Evolutionary conservation across 352 stramenopile genomes (phyloP), one percentile per base, ranked within the genome.

Genomic region (Phytophthora pistaciae): DNA sequence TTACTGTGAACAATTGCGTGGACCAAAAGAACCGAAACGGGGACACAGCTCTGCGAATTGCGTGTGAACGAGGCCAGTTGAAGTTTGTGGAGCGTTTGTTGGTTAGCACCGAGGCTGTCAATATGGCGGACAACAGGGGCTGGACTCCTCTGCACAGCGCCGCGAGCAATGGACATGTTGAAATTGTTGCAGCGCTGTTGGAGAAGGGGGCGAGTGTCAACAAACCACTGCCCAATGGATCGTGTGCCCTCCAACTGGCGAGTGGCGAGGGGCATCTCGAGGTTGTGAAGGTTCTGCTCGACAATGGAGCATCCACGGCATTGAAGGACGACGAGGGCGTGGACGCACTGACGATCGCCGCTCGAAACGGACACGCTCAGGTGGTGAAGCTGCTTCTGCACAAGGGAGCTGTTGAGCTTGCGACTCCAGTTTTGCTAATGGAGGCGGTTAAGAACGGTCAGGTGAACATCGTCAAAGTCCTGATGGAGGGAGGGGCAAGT

Each of bases 11-110:
- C 18, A 27, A 18, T 29, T 29, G 1, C 16, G 46, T 53, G 46
- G 46, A 53, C 20, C 46, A 53, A 53, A 29, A 29, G 46, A 27
- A 53, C 20, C 46, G 46, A 27, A 53, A 53, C 20, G 46, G 46
- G 8, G 46, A 53, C 10, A 53, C 46, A 7, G 46, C 46, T 23
- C 20, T 53, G 14, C 18, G n/a, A 27, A 53, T 53, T 16, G 46
- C 46, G 10, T 53, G 46, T 20, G 18, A 23, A 27, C 46, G 46
- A 27, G 46, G 46, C 5, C 46, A 53, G 20, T 29, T 53, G 5
- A 53, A 53, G 20, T n/a, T 53, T 14, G 46, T 53, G 8, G 46
- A 53, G 46, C 46, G 46, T 14, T 9, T 29, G 18, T 5, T 53
- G n/a, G 46, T 53, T 0, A 53, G 46, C 18, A 53, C 46, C n/a